Conservation (phyloP, 2,329 filamentous ascomycete species). For the Arachnomyces sp. region DNA sequence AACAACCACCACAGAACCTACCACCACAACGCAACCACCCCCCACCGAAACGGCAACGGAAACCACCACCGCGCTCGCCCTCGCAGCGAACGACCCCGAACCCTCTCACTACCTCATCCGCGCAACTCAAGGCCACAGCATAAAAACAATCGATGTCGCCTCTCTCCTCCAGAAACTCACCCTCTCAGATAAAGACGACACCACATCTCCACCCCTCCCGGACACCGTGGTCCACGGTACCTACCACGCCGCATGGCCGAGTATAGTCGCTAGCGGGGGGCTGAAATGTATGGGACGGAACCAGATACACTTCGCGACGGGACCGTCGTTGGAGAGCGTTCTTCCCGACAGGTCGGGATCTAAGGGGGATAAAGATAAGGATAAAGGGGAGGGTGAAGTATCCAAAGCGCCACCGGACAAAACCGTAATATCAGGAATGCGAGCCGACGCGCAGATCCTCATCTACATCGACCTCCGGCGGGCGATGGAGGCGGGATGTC, state of each 20-base stretch:
- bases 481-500: constrained; percentile 54
- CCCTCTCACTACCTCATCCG: constrained; percentile 74
- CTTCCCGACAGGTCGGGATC: too few relatives aligned
- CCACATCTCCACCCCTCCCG: constrained; percentile 41
- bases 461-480: constrained; percentile 65
- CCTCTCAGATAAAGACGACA: constrained; percentile 43
- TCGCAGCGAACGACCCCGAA: constrained; percentile 35
- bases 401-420: constrained; percentile 13
- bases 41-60: constrained; percentile 23
- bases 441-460: constrained; percentile 65
- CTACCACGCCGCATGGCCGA: constrained; percentile 68
- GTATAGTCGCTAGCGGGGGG: constrained; percentile 68
- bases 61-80: constrained; percentile 27
- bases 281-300: constrained; percentile 73
- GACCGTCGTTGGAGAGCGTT: constrained; percentile 46
- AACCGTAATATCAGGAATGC: constrained; percentile 69
- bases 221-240: constrained; percentile 75
- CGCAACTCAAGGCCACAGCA: constrained; percentile 89
- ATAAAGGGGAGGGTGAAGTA: constrained; percentile 10
- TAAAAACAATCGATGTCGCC: constrained; percentile 62
- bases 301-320: constrained; percentile 83
- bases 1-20: constrained; percentile 6
- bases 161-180: constrained; percentile 62
- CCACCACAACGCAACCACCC: constrained; percentile 13
- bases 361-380: too few relatives aligned